These are phyloP conservation scores for Neurospora sp. DNA, from an alignment of 2,329 filamentous ascomycete genomes.

Conservation along the genomic window DNA sequence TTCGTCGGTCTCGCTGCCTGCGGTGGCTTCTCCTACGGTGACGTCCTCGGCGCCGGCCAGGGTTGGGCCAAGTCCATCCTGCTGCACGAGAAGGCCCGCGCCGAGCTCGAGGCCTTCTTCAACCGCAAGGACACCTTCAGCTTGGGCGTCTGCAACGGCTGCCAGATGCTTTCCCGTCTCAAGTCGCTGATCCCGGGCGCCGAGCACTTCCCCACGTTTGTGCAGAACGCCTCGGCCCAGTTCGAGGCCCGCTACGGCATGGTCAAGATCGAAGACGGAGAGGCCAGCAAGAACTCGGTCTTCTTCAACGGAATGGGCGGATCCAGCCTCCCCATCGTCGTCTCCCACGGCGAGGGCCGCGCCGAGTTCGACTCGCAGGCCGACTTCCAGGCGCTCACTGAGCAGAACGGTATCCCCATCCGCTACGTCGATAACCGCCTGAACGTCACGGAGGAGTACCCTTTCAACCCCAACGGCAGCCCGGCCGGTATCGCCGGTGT, in stretches of 20 bases:
- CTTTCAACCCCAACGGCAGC: constrained; percentile 80
- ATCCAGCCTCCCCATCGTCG: constrained; percentile 71
- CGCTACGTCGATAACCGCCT: constrained; percentile 79
- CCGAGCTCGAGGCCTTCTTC: constrained; percentile 80
- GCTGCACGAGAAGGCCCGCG: constrained; percentile 64
- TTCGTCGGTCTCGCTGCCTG: constrained; percentile 90
- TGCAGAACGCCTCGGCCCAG: constrained; percentile 74
- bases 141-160: constrained; percentile 93
- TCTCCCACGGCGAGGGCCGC: constrained; percentile 85
- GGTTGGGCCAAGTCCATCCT: constrained; percentile 95
- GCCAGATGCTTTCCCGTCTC: constrained; percentile 82
- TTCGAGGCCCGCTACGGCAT: constrained; percentile 84
- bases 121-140: constrained; percentile 80
- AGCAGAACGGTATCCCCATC: constrained; percentile 62
- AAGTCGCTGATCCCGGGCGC: constrained; percentile 82
- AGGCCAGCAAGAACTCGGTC: constrained; percentile 47
- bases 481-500: constrained; percentile 74
- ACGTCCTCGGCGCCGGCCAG: constrained; percentile 82
- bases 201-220: constrained; percentile 73
- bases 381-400: constrained; percentile 44
- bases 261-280: constrained; percentile 60
- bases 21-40: constrained; percentile 89
- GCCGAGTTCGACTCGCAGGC: constrained; percentile 56
- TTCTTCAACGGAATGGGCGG: constrained; percentile 86
- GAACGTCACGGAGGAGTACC: constrained; percentile 69